These are phyloP conservation scores for Daldinia sp. DNA, from an alignment of 2,329 filamentous ascomycete genomes.

Conservation along the genomic window DNA sequence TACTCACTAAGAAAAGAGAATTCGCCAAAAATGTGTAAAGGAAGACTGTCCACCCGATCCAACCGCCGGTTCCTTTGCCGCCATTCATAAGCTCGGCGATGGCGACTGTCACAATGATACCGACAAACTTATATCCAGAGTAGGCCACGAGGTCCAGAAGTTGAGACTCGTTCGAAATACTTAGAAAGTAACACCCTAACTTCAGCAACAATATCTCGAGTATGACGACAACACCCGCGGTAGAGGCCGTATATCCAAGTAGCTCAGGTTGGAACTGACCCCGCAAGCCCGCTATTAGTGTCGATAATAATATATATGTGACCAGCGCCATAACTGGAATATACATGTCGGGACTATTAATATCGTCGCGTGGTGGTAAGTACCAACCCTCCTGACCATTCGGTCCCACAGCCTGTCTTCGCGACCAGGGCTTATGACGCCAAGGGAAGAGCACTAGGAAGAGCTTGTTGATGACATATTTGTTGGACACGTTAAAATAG, in stretches of 20 bases:
- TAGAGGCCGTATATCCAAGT: conserved; percentile 87
- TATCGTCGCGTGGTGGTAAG: conserved; percentile 90
- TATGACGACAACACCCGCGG: conserved; percentile 83
- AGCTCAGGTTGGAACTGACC: conserved; percentile 95
- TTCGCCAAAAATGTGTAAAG: conserved; percentile 93
- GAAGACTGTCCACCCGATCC: conserved; percentile 90
- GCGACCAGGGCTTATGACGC: conserved; percentile 97
- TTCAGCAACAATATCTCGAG: conserved; percentile 93
- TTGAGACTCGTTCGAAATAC: conserved; percentile 93
- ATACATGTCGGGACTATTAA: conserved; percentile 99
- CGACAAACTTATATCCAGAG: conserved; percentile 98
- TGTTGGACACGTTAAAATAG: conserved; percentile 99
- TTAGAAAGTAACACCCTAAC: conserved; percentile 91
- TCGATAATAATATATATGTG: conserved; percentile 95
- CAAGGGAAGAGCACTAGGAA: conserved; percentile 95
- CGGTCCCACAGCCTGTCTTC: conserved; percentile 81
- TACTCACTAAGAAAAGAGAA: conserved; percentile 88
- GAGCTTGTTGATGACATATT: conserved; percentile 94
- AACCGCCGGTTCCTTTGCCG: conserved; percentile 85
- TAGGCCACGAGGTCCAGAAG: conserved; percentile 95
- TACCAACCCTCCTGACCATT: conserved; percentile 81
- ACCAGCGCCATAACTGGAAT: conserved; percentile 95
- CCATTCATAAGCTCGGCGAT: conserved; percentile 82
- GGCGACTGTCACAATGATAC: conserved; percentile 89
- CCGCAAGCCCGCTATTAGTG: conserved; percentile 87